Evolutionary conservation across 2,329 filamentous ascomycete genomes (phyloP), one percentile per base, ranked within the genome.

Genomic region (Bimuria novae-zelandiae): DNA sequence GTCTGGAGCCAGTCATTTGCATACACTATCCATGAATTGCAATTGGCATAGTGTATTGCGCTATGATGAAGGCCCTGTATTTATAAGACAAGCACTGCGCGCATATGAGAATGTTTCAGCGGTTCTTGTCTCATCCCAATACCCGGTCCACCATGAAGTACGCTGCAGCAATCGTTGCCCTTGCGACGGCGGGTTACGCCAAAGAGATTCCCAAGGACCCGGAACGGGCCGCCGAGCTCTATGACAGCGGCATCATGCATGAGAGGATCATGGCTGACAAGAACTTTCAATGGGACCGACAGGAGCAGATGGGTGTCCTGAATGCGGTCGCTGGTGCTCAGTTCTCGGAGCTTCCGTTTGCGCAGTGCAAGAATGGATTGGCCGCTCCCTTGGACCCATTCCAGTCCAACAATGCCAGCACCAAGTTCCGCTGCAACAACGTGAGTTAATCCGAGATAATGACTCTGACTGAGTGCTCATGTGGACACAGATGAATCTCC

Each of bases 401-500:
- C 55, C 56, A 60, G 11, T 70, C 67, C 56, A 65, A 67, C 39
- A 70, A 67, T 44, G 66, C 68, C 50, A 39, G 62, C 49, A 42
- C 10, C 12, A 36, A 46, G 23, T 39, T 45, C 33, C 56, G 61
- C 14, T 72, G 68, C 56, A 66, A 68, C 33, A 70, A 67, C 47
- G 43, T 36, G 19, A 25, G 43, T 46, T 17, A 14, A 2, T n/a
- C 17, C 4, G 22, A 25, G 16, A 8, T 12, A 2, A 0, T 22
- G 6, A 7, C 10, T 2, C 21, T 2, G n/a, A 32, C 11, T 25
- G 16, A 3, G 12, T 21, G 60, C 71, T 81, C 17, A 59, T 30
- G 27, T 3, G 7, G 17, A 7, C 51, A n/a, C 45, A 67, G 71
- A 75, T 83, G n/a, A 82, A 84, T 56, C 74, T 83, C 1, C 81